These are phyloP conservation scores for Umbelopsis sp. DNA, from an alignment of 371 early-diverging fungal species.

Conservation along the genomic window DNA sequence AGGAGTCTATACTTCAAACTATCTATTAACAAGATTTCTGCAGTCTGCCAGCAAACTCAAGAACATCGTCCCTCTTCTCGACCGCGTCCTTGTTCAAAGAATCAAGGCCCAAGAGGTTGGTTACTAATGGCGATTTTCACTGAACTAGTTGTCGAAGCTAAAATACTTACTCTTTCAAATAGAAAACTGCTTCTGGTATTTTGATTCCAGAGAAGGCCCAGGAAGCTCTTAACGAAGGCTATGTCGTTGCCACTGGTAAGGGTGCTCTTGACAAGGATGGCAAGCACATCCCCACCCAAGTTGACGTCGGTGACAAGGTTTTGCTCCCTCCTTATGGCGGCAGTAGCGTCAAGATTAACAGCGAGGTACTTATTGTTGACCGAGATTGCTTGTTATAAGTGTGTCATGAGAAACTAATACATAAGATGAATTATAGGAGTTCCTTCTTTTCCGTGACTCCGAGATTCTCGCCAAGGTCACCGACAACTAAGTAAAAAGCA, in stretches of 20 bases:
- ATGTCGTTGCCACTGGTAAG: slow-evolving; percentile 94
- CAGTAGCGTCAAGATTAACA: slow-evolving; percentile 84
- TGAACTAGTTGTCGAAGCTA: neutral
- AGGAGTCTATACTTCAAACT: too few species aligned
- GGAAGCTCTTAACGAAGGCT: slow-evolving; percentile 91
- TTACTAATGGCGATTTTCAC: neutral
- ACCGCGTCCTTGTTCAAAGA: slow-evolving; percentile 96
- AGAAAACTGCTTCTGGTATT: slow-evolving; percentile 96
- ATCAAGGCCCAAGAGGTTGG: slow-evolving; percentile 92
- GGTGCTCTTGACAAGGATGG: slow-evolving; percentile 90
- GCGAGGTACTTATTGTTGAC: slow-evolving; percentile 57
- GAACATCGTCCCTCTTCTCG: slow-evolving; percentile 91
- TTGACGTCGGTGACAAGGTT: slow-evolving; percentile 92
- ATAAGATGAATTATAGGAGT: slow-evolving; percentile 50
- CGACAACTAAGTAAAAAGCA: slow-evolving; percentile 35
- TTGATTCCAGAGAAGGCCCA: slow-evolving; percentile 98
- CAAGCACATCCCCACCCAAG: slow-evolving; percentile 75
- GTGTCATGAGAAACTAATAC: too few species aligned
- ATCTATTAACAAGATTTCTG: too few species aligned
- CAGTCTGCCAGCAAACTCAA: slow-evolving; percentile 51
- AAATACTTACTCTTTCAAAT: slow-evolving; percentile 12
- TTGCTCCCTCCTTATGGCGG: slow-evolving; percentile 96
- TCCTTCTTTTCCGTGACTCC: slow-evolving; percentile 82
- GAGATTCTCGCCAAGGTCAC: slow-evolving; percentile 92
- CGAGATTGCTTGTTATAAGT: neutral